Evolutionary conservation across 1,284 basidiomycete genomes (phyloP).

Genomic region (Ganoderma lingzhi): DNA sequence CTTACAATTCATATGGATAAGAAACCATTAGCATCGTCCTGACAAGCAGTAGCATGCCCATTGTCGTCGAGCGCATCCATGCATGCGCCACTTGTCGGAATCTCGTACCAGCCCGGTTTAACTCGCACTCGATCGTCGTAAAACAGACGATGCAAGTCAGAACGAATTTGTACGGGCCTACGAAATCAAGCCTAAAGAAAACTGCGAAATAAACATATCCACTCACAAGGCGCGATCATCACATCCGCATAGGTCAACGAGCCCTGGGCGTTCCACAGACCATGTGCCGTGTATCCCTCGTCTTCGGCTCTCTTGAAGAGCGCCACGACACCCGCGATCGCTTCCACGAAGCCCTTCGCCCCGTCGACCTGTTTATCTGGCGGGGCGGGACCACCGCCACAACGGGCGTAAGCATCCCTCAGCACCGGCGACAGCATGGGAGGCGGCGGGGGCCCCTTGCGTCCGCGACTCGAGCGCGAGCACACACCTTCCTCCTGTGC

Average conservation of each 20-base stretch:
- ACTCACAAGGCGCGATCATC: conserved; percentile 79
- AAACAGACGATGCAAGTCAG: background rate
- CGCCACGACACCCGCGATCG: conserved; percentile 60
- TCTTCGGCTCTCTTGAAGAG: conserved; percentile 67
- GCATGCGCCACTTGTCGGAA: too few relatives aligned
- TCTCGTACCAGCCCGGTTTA: background rate
- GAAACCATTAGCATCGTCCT: too few relatives aligned
- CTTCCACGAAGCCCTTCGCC: conserved; percentile 64
- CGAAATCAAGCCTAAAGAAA: background rate
- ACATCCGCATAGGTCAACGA: conserved; percentile 75
- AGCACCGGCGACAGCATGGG: background rate
- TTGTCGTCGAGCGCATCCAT: too few relatives aligned
- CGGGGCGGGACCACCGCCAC: background rate
- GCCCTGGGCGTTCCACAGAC: conserved; percentile 66
- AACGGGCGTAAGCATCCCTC: background rate
- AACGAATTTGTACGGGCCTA: background rate
- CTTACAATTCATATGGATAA: too few relatives aligned
- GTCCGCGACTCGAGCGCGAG: background rate
- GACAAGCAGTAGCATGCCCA: background rate
- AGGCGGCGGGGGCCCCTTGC: background rate
- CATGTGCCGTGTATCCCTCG: conserved; percentile 51
- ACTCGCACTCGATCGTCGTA: background rate
- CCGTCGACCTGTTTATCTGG: conserved; percentile 58
- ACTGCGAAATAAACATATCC: too few relatives aligned
- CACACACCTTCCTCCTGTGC: conserved; percentile 62